These are phyloP conservation scores for Fusarium vanettenii DNA, from an alignment of 2,329 filamentous ascomycete species.

Conservation along the genomic window DNA sequence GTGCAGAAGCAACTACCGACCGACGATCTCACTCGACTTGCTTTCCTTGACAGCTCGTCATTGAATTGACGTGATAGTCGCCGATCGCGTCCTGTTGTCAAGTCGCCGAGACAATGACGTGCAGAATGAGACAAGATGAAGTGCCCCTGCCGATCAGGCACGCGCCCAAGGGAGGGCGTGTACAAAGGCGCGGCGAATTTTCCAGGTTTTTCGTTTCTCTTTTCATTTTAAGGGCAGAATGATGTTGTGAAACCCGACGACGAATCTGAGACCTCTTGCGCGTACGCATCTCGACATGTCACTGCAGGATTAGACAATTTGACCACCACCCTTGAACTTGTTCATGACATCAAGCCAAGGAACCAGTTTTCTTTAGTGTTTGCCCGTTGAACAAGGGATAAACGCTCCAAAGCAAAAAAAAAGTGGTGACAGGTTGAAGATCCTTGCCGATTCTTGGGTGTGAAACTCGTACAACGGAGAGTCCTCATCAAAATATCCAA, in stretches of 20 bases:
- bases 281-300: conserved; percentile 15
- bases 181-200: neutral
- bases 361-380: neutral
- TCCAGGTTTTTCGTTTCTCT: neutral
- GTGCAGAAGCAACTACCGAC: neutral
- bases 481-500: neutral
- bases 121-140: conserved; percentile 13
- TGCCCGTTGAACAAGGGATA: neutral
- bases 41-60: neutral
- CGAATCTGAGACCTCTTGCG: conserved; percentile 25
- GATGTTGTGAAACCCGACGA: conserved; percentile 18
- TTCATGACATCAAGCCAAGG: neutral
- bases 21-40: neutral
- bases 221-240: neutral
- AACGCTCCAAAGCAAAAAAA: neutral
- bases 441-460: neutral
- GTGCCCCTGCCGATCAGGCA: conserved; percentile 21
- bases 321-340: neutral
- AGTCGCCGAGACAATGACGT: conserved; percentile 17
- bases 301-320: neutral
- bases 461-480: neutral
- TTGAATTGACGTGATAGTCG: neutral
- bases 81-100: neutral
- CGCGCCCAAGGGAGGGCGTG: neutral
- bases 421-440: neutral